These are phyloP conservation scores for Yamadazyma taylorii DNA, from an alignment of 1,139 yeast genomes.

Conservation along the genomic window DNA sequence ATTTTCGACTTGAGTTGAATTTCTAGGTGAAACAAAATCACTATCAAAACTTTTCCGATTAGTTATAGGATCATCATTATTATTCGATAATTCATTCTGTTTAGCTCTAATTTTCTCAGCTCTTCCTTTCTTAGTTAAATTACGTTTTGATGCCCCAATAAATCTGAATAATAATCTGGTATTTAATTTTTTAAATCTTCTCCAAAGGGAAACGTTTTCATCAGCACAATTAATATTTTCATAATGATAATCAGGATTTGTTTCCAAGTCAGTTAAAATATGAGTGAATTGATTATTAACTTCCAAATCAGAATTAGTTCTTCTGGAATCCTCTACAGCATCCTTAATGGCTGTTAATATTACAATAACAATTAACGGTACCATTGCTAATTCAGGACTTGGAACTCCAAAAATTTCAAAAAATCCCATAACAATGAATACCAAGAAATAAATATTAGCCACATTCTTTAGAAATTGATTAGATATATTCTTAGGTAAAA, in stretches of 20 bases:
- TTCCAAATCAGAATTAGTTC: constrained; percentile 54
- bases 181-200: constrained; percentile 56
- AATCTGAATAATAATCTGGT: constrained; percentile 30
- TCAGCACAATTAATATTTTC: constrained; percentile 45
- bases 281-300: constrained; percentile 53
- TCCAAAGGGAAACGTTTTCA: constrained; percentile 57
- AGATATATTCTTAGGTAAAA: constrained; percentile 52
- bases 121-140: constrained; percentile 40
- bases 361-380: constrained; percentile 60
- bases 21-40: constrained; percentile 21
- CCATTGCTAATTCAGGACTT: constrained; percentile 54
- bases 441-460: constrained; percentile 56
- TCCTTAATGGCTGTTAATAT: constrained; percentile 55
- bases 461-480: constrained; percentile 52
- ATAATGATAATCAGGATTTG: constrained; percentile 20
- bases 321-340: constrained; percentile 57
- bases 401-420: constrained; percentile 60
- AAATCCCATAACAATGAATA: constrained; percentile 52
- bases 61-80: constrained; percentile 4
- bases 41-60: constrained; percentile 39
- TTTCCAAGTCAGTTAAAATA: constrained; percentile 25
- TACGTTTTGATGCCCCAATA: constrained; percentile 30
- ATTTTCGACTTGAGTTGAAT: constrained; percentile 16
- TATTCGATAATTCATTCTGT: constrained; percentile 13
- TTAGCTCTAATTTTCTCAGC: constrained; percentile 30